These are phyloP conservation scores for Penicillium occitanis DNA, from an alignment of 2,329 filamentous ascomycete genomes.

Conservation along the genomic window DNA sequence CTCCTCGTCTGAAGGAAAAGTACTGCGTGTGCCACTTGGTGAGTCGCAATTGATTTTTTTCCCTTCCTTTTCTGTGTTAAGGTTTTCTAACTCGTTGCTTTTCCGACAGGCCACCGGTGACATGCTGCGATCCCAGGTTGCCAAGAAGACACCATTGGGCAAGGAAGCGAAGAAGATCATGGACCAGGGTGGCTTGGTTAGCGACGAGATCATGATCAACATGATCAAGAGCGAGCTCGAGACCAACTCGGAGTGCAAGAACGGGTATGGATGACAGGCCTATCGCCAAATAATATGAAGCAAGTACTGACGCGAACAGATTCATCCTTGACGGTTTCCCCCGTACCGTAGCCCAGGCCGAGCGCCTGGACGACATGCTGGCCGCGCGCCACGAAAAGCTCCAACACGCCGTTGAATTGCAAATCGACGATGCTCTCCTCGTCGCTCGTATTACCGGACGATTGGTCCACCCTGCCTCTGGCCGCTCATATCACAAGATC, in stretches of 20 bases:
- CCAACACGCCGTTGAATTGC: slow-evolving; percentile 91
- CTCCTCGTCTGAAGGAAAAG: slow-evolving; percentile 96
- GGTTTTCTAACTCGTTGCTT: slow-evolving; percentile 17
- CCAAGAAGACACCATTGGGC: slow-evolving; percentile 92
- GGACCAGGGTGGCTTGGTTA: slow-evolving; percentile 96
- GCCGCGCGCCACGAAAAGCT: slow-evolving; percentile 73
- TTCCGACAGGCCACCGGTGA: slow-evolving; percentile 81
- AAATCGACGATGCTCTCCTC: slow-evolving; percentile 92
- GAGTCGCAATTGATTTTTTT: slow-evolving; percentile 41
- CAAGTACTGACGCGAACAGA: slow-evolving; percentile 35
- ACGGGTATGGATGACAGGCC: slow-evolving; percentile 62
- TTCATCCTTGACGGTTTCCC: slow-evolving; percentile 99
- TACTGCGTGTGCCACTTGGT: slow-evolving; percentile 97
- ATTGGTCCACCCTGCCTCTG: slow-evolving; percentile 90
- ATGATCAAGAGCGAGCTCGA: slow-evolving; percentile 99
- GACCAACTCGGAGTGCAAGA: slow-evolving; percentile 91
- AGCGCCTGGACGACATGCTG: slow-evolving; percentile 94
- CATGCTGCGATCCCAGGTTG: slow-evolving; percentile 97
- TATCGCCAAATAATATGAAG: background rate
- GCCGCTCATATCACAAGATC: slow-evolving; percentile 94
- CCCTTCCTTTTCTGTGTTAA: background rate
- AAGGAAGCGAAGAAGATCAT: slow-evolving; percentile 99
- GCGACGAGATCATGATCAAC: slow-evolving; percentile 98
- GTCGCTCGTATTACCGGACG: slow-evolving; percentile 96
- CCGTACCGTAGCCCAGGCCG: slow-evolving; percentile 90